phyloP scores from a whole-genome alignment of 116 monocot species.

The Trichopus zeylanicus region DNA sequence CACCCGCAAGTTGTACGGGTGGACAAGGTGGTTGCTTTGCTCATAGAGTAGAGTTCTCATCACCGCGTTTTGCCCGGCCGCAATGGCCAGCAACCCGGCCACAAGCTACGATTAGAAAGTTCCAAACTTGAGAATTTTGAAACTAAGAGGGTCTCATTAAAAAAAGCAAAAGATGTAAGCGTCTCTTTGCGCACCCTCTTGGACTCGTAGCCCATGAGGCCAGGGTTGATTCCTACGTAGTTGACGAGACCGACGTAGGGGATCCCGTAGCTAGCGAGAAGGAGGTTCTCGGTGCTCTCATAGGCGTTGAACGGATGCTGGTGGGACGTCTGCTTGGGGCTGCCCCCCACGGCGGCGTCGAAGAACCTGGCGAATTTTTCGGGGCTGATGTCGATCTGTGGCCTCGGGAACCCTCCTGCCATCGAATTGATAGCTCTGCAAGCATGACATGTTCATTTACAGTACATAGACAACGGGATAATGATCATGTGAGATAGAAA shows the following conservation, averaged over 20 bases:
- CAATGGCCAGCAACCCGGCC: slow-evolving; percentile 7
- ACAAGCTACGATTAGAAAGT: neutral
- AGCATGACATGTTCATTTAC: neutral
- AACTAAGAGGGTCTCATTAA: neutral
- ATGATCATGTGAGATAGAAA: neutral
- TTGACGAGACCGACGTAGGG: slow-evolving; percentile 54
- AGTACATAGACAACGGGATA: neutral
- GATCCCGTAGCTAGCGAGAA: slow-evolving; percentile 42
- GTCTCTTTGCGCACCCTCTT: slow-evolving; percentile 11
- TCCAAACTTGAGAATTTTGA: neutral
- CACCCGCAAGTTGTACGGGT: slow-evolving; percentile 6
- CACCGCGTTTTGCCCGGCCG: slow-evolving; percentile 9
- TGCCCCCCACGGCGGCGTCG: slow-evolving; percentile 22
- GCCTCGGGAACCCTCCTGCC: slow-evolving; percentile 41
- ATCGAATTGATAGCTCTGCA: slow-evolving; percentile 29
- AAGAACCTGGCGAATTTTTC: slow-evolving; percentile 28
- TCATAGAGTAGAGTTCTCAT: slow-evolving; percentile 5
- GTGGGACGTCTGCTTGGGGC: slow-evolving; percentile 11
- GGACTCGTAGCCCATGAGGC: slow-evolving; percentile 14
- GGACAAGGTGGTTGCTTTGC: neutral
- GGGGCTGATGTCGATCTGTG: slow-evolving; percentile 36
- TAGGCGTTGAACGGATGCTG: slow-evolving; percentile 62
- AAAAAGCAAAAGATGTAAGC: neutral
- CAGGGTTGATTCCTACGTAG: slow-evolving; percentile 44
- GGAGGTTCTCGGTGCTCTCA: slow-evolving; percentile 25